Base-by-base conservation (phyloP, 495 filamentous ascomycete genomes). In the Podospora anserina region DNA sequence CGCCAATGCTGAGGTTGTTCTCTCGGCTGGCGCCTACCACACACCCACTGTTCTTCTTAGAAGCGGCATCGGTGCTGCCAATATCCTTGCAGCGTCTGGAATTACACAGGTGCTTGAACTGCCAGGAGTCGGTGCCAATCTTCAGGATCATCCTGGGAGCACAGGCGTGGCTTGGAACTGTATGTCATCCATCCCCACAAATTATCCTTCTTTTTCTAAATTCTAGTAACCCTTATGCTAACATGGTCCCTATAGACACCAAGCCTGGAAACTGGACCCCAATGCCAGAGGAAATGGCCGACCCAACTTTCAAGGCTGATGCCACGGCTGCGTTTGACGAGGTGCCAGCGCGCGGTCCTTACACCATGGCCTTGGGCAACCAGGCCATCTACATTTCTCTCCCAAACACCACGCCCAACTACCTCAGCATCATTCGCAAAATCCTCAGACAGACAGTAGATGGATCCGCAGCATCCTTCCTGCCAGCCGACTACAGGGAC, bases 91-190 rank as follows among this genome's bases (percentile, higher is more conserved):
- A 57, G 60, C 32, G 4, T 64, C 67, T 1, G 64, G 66, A 1
- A 73, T 75, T 19, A 55, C 65, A 1, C n/a, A 66, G 11, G 67
- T 73, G 28, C 59, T 71, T 28, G 69, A 75, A 30, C 67, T 71
- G 2, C 73, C 73, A 4, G 70, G 71, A 13, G 73, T 73, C 18
- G 73, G 73, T 4, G 49, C 69, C 7, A 74, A 74, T 23, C 62
- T 76, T 49, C 70, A 74, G 1, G 74, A 76, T 63, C 74, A 76
- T 28, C 66, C 64, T 11, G 72, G 70, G 0, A 60, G 72, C 18
- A 20, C 23, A 16, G 18, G 60, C 13, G 62, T 76, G n/a, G 26
- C 23, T 2, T 72, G 66, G 66, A 74, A 70, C 60, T 49, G 39
- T 49, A 49, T 49, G 39, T 13, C 5, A 13, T 13, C 5, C 13